Conservation (phyloP, 2,329 filamentous ascomycete species). For the Microcera coccophila region DNA sequence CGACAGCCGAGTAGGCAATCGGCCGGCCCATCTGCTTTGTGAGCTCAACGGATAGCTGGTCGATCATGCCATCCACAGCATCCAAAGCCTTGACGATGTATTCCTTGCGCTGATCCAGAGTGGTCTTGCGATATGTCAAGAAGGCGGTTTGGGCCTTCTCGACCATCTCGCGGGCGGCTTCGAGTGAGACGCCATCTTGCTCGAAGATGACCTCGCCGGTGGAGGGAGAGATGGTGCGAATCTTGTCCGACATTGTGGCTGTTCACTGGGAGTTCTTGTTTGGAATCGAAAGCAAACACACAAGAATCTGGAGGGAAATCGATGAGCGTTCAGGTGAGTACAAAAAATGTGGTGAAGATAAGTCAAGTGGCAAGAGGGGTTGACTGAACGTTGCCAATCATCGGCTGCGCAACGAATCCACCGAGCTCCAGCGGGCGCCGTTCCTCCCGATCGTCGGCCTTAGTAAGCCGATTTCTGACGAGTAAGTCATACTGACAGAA, state of each 20-base stretch:
- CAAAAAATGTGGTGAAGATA: neutral
- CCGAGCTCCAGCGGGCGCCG: neutral
- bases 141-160: neutral
- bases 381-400: neutral
- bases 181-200: constrained; percentile 54
- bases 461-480: neutral
- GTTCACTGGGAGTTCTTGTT: too few species aligned
- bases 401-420: neutral
- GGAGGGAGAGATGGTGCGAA: constrained; percentile 61
- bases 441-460: neutral
- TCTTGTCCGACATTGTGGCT: constrained; percentile 6
- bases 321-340: neutral
- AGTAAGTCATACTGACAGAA: too few species aligned
- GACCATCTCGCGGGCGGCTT: constrained; percentile 54
- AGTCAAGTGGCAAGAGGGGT: neutral
- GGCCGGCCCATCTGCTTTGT: constrained; percentile 95
- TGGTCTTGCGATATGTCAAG: neutral
- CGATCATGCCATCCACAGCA: neutral
- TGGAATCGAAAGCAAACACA: neutral
- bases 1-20: constrained; percentile 78
- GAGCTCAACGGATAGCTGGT: constrained; percentile 53
- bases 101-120: neutral
- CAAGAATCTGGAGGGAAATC: neutral
- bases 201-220: constrained; percentile 64
- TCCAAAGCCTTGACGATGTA: neutral